phyloP scores from a whole-genome alignment of 108 stramenopile species.

The Discostella pseudostelligera region DNA sequence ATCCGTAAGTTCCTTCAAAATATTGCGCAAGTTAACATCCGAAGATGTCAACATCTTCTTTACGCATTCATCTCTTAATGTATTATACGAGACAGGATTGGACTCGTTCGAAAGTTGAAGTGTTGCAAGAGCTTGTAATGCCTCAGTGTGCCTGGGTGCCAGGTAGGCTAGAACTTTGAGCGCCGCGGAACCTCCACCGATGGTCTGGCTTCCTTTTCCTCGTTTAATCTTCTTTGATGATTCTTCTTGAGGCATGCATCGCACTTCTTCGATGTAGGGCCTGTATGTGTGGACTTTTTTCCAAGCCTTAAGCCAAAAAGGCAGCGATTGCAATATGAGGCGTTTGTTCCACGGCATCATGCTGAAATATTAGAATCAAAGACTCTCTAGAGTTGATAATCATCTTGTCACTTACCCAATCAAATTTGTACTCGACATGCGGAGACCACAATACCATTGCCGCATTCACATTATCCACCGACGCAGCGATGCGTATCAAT shows the following conservation, averaged over 20 bases:
- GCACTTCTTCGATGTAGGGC: conserved; percentile 68
- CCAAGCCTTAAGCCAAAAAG: conserved; percentile 41
- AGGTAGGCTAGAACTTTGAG: conserved; percentile 47
- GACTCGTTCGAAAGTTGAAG: conserved; percentile 46
- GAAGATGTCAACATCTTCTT: conserved; percentile 42
- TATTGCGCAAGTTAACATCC: conserved; percentile 48
- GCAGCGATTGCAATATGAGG: background rate
- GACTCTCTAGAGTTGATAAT: background rate
- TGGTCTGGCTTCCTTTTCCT: conserved; percentile 12
- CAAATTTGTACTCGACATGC: conserved; percentile 33
- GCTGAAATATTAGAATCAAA: too few species aligned
- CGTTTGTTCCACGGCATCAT: too few species aligned
- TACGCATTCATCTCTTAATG: conserved; percentile 53
- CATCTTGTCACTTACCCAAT: conserved; percentile 26
- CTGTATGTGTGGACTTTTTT: conserved; percentile 60
- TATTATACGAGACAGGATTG: conserved; percentile 32
- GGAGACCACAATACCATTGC: conserved; percentile 56
- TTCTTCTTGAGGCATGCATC: conserved; percentile 17
- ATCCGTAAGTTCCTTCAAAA: conserved; percentile 60
- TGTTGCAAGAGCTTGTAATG: conserved; percentile 57
- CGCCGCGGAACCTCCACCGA: conserved; percentile 6
- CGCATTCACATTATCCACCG: conserved; percentile 72
- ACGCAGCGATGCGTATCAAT: conserved; percentile 68
- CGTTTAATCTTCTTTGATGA: conserved; percentile 18
- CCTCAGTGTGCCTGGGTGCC: conserved; percentile 65